Base-by-base conservation (phyloP, 1,284 basidiomycete species). In the Fomitopsis betulina region DNA sequence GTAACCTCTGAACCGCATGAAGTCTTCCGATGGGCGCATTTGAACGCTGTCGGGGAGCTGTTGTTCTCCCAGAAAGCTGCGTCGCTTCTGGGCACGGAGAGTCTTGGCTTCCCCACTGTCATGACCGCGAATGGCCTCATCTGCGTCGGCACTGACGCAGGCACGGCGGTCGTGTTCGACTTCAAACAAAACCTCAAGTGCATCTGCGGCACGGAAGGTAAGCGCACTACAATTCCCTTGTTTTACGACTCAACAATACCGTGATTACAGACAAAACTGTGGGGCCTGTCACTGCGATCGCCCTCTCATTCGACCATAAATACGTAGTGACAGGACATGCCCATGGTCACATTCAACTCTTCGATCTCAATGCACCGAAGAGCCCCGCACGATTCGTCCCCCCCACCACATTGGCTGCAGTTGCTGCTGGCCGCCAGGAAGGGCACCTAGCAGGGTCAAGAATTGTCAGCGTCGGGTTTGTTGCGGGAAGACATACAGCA, bases 401-500 rank as follows among this genome's bases (percentile, higher is more conserved):
- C 12, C 93, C 94, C 0, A 90, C 87, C 1, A 82, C 86, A 5
- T 70, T 87, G 10, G 73, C 80, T 17, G 81, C 82, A 1, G 84
- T 96, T 9, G 75, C 82, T 6, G 85, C 93, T 1, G 97, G 97
- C 9, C 80, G 91, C 38, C 91, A 94, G 67, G 97, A 99, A 74
- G 97, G 97, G 0, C 97, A 99, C 70, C 75, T 99, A 8, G 71
- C 79, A 19, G 91, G 91, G n/a, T 90, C 91, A 2, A 81, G 85
- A n/a, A 95, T 99, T 53, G 78, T 92, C 58, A 91, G 84, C 65
- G 77, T 99, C 47, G 89, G 87, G 12, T 99, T 99, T 68, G 85
- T 99, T n/a, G 94, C 94, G 7, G 87, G 88, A 17, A 82, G 96
- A 39, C 96, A 98, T 69, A 99, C 97, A 0, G 95, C 94, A 2